phyloP scores from a whole-genome alignment of 2,329 filamentous ascomycete species.

The Blastomyces silverae region DNA sequence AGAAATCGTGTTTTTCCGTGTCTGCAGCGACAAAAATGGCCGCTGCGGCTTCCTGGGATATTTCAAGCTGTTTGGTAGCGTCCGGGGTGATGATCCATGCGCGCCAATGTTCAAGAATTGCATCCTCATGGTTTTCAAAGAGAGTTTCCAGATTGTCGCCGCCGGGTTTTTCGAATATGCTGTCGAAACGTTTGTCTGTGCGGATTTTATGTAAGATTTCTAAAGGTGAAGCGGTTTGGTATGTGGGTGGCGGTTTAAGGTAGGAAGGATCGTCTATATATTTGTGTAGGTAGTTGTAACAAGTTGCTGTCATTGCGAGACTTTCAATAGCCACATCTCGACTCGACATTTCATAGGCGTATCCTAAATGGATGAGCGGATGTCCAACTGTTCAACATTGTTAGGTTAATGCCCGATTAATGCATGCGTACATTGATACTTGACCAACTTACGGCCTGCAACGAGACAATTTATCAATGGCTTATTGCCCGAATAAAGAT shows the following conservation, averaged over 20 bases:
- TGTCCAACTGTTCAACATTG: slow-evolving; percentile 60
- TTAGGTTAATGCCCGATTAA: not conserved
- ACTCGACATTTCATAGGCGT: slow-evolving; percentile 80
- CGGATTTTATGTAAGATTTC: slow-evolving; percentile 65
- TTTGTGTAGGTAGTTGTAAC: slow-evolving; percentile 52
- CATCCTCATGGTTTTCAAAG: slow-evolving; percentile 61
- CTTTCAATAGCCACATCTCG: slow-evolving; percentile 86
- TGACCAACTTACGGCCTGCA: slow-evolving; percentile 59
- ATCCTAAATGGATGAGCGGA: slow-evolving; percentile 90
- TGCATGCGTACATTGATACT: slow-evolving; percentile 18
- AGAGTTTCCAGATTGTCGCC: slow-evolving; percentile 59
- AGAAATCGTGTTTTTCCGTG: slow-evolving; percentile 66
- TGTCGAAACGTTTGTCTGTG: slow-evolving; percentile 63
- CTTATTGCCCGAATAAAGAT: slow-evolving; percentile 59
- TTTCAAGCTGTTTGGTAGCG: slow-evolving; percentile 65
- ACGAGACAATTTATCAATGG: slow-evolving; percentile 77
- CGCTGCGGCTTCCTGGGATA: slow-evolving; percentile 55
- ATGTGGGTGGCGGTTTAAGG: slow-evolving; percentile 51
- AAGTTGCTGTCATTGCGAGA: slow-evolving; percentile 59
- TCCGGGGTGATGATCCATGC: slow-evolving; percentile 62
- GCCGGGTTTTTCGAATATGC: slow-evolving; percentile 54
- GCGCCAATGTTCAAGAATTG: slow-evolving; percentile 84
- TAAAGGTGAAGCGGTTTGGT: slow-evolving; percentile 56
- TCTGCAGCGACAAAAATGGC: slow-evolving; percentile 37
- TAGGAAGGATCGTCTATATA: slow-evolving; percentile 67